phyloP scores from a whole-genome alignment of 2,329 filamentous ascomycete species.

The Xylaria multiplex region DNA sequence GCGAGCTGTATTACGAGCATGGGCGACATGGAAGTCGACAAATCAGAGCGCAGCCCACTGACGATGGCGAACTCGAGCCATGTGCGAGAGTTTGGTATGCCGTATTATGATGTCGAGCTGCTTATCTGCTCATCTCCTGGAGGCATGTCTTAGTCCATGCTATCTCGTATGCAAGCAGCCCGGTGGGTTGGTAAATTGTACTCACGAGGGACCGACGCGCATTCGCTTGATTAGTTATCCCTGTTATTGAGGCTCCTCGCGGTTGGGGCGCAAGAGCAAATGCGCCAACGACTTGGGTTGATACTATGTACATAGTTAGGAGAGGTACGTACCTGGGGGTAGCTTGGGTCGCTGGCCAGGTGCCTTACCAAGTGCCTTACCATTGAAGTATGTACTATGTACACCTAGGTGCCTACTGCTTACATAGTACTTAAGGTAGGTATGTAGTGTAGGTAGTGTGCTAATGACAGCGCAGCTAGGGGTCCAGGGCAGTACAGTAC shows the following conservation, averaged over 20 bases:
- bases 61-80: slow-evolving; percentile 19
- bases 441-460: too few species aligned
- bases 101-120: slow-evolving; percentile 1
- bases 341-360: too few species aligned
- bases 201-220: slow-evolving; percentile 6
- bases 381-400: too few species aligned
- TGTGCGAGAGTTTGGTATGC: neutral
- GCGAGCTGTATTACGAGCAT: slow-evolving; percentile 37
- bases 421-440: too few species aligned
- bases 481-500: too few species aligned
- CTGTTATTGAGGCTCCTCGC: neutral
- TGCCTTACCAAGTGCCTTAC: too few species aligned
- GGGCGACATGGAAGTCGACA: slow-evolving; percentile 27
- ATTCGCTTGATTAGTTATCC: neutral
- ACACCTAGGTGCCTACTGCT: too few species aligned
- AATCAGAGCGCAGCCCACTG: slow-evolving; percentile 28
- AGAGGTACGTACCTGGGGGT: neutral
- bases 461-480: too few species aligned
- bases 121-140: slow-evolving; percentile 13
- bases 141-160: neutral
- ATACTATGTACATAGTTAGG: neutral
- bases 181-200: neutral
- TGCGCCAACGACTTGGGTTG: neutral
- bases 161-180: neutral
- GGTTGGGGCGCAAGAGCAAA: neutral